Base-by-base conservation (phyloP, 148 eudicot genomes). In the Selenicereus undatus region DNA sequence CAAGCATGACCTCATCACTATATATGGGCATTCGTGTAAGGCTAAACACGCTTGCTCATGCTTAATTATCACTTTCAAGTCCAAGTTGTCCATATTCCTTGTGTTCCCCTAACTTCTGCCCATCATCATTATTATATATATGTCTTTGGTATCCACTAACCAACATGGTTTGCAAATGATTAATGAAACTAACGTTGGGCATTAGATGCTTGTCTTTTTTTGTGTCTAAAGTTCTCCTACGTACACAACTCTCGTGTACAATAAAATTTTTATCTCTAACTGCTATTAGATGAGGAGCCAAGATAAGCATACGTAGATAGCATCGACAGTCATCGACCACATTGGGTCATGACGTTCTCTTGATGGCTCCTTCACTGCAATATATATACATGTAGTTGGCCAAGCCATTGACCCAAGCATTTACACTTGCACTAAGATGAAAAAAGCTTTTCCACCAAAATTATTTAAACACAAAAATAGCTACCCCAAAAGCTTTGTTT, bases 261-360 rank as follows among this genome's bases (percentile, higher is more conserved):
- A 1, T n/a, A 60, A 60, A 60, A 6, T 60, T 60, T 21, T 21
- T 21, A 16, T 60, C 66, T 60, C 20, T 5, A 22, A 60, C 8
- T 60, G 66, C 20, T n/a, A 21, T 21, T n/a, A 60, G 26, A 60
- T 60, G 66, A 60, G 10, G 66, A n/a, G n/a, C 9, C 66, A 60
- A 16, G 66, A 60, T 60, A 26, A 60, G 26, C 7, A 21, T 3
- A 8, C 3, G 10, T n/a, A 1, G 66, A 9, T 4, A n/a, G 66
- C 26, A 60, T 60, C 8, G 4, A 20, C 20, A n/a, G 66, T 22
- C 26, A 21, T 21, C 20, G 26, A 0, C 66, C 66, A 36, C 8
- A 8, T 22, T 21, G 66, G 66, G 22, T 60, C 65, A 60, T 60
- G 66, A 21, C 3, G 80, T 80, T 80, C 74, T 83, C 18, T 26